A percentile compares a stretch with the other conserved stretches of the same genome.
These are phyloP conservation scores for Dioscorea alata DNA, from an alignment of 106 monocot genomes.

Conservation along the genomic window DNA sequence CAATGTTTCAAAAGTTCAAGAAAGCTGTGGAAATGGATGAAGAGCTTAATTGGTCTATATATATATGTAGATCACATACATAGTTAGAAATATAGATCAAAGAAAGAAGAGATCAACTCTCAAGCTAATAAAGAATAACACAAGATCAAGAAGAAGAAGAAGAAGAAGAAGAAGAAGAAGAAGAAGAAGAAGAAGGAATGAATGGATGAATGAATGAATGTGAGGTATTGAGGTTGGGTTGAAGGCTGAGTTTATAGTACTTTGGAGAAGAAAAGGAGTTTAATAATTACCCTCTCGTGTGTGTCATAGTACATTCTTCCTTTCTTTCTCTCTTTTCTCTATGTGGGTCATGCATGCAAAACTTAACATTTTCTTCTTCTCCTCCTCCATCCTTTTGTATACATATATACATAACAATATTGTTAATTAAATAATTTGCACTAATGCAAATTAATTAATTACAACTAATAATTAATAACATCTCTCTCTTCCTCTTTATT, in stretches of 20 bases:
- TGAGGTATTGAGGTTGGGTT: background rate
- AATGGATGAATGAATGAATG: background rate
- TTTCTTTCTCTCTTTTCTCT: too few relatives aligned
- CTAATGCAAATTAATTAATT: too few relatives aligned
- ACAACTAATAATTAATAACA: too few relatives aligned
- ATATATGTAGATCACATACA: background rate
- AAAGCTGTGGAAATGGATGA: slow-evolving; percentile 18
- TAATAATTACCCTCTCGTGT: background rate
- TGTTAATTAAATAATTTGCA: too few relatives aligned
- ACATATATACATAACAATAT: too few relatives aligned
- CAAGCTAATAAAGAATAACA: background rate
- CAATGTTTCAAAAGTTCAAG: slow-evolving; percentile 5
- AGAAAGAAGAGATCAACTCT: background rate
- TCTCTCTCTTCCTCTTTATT: too few relatives aligned
- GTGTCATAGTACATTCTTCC: background rate
- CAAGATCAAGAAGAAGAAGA: too few relatives aligned
- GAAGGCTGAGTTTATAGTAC: background rate
- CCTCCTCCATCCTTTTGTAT: too few relatives aligned
- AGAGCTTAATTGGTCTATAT: background rate
- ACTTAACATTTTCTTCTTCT: too few relatives aligned
- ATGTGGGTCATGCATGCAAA: too few relatives aligned
- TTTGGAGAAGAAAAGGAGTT: background rate
- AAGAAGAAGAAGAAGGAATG: background rate
- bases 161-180: background rate
- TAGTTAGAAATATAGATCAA: background rate